Evolutionary conservation across 2,329 filamentous ascomycete genomes (phyloP).

Genomic region (Aureobasidium sp.): DNA sequence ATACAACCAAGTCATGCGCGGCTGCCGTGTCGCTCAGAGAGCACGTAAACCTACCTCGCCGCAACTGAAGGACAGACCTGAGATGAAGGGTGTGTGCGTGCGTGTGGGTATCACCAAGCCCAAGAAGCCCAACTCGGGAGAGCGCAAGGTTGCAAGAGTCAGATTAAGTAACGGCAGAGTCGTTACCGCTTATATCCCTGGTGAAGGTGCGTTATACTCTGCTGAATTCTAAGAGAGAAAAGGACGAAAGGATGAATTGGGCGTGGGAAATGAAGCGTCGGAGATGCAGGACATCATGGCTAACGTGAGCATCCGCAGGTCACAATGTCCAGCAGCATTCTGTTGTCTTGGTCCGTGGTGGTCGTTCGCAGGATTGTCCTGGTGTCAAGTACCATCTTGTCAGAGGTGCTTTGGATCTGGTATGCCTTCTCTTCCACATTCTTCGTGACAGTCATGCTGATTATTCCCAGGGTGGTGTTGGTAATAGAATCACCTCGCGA

Average conservation of each 20-base stretch:
- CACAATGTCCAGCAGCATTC: constrained; percentile 99
- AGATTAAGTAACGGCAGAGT: constrained; percentile 78
- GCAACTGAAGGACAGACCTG: constrained; percentile 65
- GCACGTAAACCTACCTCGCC: constrained; percentile 84
- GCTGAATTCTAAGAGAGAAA: background rate
- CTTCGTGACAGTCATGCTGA: background rate
- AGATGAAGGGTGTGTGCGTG: constrained; percentile 91
- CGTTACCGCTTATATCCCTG: constrained; percentile 89
- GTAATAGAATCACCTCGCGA: constrained; percentile 70
- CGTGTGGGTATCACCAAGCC: constrained; percentile 90
- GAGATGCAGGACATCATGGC: constrained; percentile 12
- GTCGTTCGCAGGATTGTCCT: constrained; percentile 91
- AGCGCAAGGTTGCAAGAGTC: constrained; percentile 91
- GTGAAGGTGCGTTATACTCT: constrained; percentile 55
- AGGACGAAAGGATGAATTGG: background rate
- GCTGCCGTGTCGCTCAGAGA: constrained; percentile 69
- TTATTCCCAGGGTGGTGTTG: constrained; percentile 69
- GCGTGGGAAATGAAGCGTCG: background rate
- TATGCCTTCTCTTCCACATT: constrained; percentile 40
- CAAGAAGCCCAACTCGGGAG: constrained; percentile 98
- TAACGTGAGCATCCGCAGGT: constrained; percentile 37
- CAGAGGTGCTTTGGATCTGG: constrained; percentile 84
- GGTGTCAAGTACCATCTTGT: constrained; percentile 96
- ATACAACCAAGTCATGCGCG: constrained; percentile 47
- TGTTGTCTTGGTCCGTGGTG: constrained; percentile 90